These are phyloP conservation scores for Ophiosphaerella korrae DNA, from an alignment of 2,329 filamentous ascomycete genomes.

Conservation along the genomic window DNA sequence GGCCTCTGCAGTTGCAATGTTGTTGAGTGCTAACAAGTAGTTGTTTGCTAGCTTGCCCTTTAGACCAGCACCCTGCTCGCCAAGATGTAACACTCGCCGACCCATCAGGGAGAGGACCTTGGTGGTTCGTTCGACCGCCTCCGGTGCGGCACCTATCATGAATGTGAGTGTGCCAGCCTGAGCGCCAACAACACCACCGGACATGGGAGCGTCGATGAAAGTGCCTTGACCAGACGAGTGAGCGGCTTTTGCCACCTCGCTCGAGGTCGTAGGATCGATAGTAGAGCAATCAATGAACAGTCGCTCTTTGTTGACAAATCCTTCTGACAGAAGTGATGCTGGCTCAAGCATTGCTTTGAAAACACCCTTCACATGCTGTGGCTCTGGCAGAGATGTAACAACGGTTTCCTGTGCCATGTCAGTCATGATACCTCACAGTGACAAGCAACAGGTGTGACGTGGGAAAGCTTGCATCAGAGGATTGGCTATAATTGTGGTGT, in stretches of 20 bases:
- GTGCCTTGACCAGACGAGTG: constrained; percentile 69
- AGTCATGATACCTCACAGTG: constrained; percentile 12
- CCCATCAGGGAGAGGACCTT: constrained; percentile 82
- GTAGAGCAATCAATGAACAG: constrained; percentile 97
- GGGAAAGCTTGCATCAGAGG: constrained; percentile 61
- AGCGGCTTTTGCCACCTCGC: constrained; percentile 74
- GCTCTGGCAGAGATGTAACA: constrained; percentile 88
- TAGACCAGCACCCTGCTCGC: constrained; percentile 80
- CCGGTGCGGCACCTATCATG: constrained; percentile 79
- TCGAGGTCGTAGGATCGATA: constrained; percentile 87
- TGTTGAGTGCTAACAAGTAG: constrained; percentile 92
- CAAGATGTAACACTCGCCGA: constrained; percentile 82
- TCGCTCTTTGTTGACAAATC: constrained; percentile 61
- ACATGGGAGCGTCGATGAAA: constrained; percentile 97
- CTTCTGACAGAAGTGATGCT: constrained; percentile 56
- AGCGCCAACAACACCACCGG: constrained; percentile 91
- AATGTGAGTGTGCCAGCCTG: constrained; percentile 88
- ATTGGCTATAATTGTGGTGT: constrained; percentile 70
- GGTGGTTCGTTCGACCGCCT: constrained; percentile 68
- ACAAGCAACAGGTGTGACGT: constrained; percentile 8
- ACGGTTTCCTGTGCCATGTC: constrained; percentile 70
- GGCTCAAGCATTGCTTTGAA: constrained; percentile 75
- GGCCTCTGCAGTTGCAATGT: constrained; percentile 72
- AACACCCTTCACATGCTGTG: constrained; percentile 82
- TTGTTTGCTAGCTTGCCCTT: constrained; percentile 97